These are phyloP conservation scores for Diaporthe sp. DNA, from an alignment of 2,329 filamentous ascomycete genomes.

Conservation along the genomic window DNA sequence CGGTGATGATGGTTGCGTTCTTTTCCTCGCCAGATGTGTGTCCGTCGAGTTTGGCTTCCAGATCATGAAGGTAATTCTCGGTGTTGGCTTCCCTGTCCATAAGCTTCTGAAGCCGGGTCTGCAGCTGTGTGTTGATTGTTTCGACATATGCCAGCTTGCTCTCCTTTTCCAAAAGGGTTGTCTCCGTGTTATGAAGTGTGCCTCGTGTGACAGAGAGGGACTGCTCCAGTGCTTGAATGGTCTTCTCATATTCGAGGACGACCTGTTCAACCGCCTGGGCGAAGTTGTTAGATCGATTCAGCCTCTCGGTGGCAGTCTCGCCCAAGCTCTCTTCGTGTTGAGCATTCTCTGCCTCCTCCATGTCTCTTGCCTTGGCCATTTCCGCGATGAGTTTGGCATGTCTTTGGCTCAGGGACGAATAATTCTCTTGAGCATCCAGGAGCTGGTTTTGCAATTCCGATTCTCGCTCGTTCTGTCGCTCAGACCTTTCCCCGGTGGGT, in stretches of 20 bases:
- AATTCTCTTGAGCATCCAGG: constrained; percentile 93
- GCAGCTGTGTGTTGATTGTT: constrained; percentile 90
- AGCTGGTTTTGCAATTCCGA: constrained; percentile 93
- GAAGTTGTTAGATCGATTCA: constrained; percentile 96
- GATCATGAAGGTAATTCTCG: constrained; percentile 91
- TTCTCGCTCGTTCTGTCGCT: constrained; percentile 87
- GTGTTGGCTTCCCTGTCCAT: constrained; percentile 92
- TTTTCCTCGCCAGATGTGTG: constrained; percentile 94
- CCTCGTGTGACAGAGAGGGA: constrained; percentile 90
- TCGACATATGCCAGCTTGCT: constrained; percentile 94
- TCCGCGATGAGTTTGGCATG: constrained; percentile 97
- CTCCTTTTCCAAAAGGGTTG: constrained; percentile 89
- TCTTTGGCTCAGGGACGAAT: constrained; percentile 88
- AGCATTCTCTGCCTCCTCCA: constrained; percentile 71
- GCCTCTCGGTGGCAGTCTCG: constrained; percentile 85
- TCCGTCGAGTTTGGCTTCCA: constrained; percentile 91
- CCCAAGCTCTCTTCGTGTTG: constrained; percentile 73
- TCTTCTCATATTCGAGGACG: constrained; percentile 98
- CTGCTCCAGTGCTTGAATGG: constrained; percentile 92
- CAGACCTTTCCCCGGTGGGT: constrained; percentile 76
- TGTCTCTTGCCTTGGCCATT: constrained; percentile 87
- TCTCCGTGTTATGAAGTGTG: constrained; percentile 87
- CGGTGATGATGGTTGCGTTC: constrained; percentile 85
- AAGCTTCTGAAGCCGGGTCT: constrained; percentile 90
- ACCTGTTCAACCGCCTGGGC: constrained; percentile 96